Evolutionary conservation across 345 rosid genomes (phyloP).

Genomic region (Conringia planisiliqua): DNA sequence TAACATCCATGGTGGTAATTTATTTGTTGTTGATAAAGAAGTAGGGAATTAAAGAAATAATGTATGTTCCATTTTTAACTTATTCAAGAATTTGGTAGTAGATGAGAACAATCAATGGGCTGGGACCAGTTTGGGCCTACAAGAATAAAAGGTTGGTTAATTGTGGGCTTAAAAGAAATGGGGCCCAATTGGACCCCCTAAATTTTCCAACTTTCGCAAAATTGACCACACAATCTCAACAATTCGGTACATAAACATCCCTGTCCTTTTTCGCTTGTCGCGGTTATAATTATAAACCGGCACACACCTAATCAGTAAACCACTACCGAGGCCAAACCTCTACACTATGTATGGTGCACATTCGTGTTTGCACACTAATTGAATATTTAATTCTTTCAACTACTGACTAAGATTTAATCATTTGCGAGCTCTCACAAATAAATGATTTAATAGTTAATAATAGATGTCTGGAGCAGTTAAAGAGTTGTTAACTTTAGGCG

Average conservation of each 20-base stretch:
- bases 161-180: constrained; percentile 24
- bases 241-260: neutral
- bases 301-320: constrained; percentile 11
- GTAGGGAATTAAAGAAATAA: too few relatives aligned
- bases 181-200: constrained; percentile 3
- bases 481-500: neutral
- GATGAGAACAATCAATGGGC: constrained; percentile 30
- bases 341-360: constrained; percentile 8
- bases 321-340: neutral
- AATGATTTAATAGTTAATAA: neutral
- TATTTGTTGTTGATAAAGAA: too few relatives aligned
- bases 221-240: constrained; percentile 14
- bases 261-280: constrained; percentile 5
- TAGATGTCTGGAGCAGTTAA: neutral
- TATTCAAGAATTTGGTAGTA: constrained; percentile 6
- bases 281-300: neutral
- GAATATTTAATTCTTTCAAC: neutral
- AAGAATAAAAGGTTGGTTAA: neutral
- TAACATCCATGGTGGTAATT: too few relatives aligned
- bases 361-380: neutral
- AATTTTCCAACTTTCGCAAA: neutral
- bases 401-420: neutral
- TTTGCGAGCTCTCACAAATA: neutral
- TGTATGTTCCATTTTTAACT: neutral
- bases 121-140: constrained; percentile 31